Evolutionary conservation across 1,284 basidiomycete species (phyloP).

Genomic region (Hortiboletus rubellus): DNA sequence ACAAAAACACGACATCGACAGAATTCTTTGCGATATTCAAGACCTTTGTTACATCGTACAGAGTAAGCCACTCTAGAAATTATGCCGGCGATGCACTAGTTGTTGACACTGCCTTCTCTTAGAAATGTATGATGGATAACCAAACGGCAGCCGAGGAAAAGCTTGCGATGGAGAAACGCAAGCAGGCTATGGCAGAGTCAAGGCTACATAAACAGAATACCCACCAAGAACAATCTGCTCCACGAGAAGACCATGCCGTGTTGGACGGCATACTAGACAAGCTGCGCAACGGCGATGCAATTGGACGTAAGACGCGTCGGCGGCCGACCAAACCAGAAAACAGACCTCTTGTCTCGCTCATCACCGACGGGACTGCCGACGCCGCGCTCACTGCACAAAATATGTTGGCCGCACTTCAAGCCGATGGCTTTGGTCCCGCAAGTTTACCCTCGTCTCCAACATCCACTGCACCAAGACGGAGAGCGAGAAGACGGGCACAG

Average conservation of each 20-base stretch:
- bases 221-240: conserved; percentile 44
- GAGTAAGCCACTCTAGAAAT: conserved; percentile 47
- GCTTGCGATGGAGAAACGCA: conserved; percentile 62
- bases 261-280: conserved; percentile 76
- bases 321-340: conserved; percentile 43
- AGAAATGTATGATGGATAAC: conserved; percentile 89
- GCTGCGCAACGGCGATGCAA: conserved; percentile 66
- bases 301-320: conserved; percentile 58
- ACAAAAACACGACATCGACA: conserved; percentile 75
- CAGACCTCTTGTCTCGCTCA: conserved; percentile 40
- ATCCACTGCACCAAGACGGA: conserved; percentile 27
- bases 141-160: conserved; percentile 66
- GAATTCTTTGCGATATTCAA: conserved; percentile 97
- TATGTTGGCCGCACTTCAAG: conserved; percentile 72
- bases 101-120: conserved; percentile 5
- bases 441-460: conserved; percentile 38
- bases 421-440: conserved; percentile 48
- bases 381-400: conserved; percentile 65
- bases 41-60: conserved; percentile 91
- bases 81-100: background rate
- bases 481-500: conserved; percentile 27
- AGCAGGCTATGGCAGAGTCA: conserved; percentile 61
- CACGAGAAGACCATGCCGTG: conserved; percentile 57
- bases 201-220: conserved; percentile 56
- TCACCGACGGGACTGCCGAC: conserved; percentile 32